Conservation (phyloP, 1,139 yeast species). For the Candida gigantensis region DNA sequence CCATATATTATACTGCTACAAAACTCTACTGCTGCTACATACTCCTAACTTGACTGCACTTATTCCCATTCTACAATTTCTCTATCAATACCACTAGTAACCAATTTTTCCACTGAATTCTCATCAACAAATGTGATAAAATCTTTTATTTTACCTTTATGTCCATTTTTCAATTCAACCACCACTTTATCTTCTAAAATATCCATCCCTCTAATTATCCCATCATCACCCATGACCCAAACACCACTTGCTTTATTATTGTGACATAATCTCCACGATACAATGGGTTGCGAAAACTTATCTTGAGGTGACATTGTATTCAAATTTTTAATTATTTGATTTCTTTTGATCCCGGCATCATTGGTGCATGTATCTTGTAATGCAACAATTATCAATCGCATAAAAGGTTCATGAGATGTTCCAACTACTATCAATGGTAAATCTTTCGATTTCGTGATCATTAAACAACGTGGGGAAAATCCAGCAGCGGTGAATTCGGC, state of each 20-base stretch:
- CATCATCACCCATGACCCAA: slow-evolving; percentile 75
- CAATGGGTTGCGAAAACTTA: slow-evolving; percentile 58
- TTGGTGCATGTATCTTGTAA: slow-evolving; percentile 34
- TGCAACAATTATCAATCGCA: slow-evolving; percentile 59
- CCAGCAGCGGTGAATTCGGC: slow-evolving; percentile 72
- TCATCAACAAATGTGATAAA: slow-evolving; percentile 29
- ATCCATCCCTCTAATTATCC: slow-evolving; percentile 61
- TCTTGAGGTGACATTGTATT: slow-evolving; percentile 71
- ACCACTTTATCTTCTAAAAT: slow-evolving; percentile 26
- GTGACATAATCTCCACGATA: slow-evolving; percentile 38
- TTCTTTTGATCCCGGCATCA: slow-evolving; percentile 26
- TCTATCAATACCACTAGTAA: slow-evolving; percentile 52
- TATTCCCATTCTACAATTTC: slow-evolving; percentile 23
- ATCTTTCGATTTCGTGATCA: slow-evolving; percentile 23
- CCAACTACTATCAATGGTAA: slow-evolving; percentile 51
- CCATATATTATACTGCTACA: too few relatives aligned
- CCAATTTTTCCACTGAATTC: slow-evolving; percentile 33
- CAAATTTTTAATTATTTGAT: slow-evolving; percentile 56
- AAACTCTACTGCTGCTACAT: too few relatives aligned
- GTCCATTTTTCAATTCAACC: slow-evolving; percentile 26
- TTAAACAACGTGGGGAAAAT: slow-evolving; percentile 59
- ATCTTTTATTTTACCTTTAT: slow-evolving; percentile 52
- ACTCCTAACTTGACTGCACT: too few relatives aligned
- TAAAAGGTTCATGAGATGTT: slow-evolving; percentile 75
- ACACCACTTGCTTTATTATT: slow-evolving; percentile 38